phyloP scores from a whole-genome alignment of 2,329 filamentous ascomycete species.

The Aspergillus pseudotamarii region DNA sequence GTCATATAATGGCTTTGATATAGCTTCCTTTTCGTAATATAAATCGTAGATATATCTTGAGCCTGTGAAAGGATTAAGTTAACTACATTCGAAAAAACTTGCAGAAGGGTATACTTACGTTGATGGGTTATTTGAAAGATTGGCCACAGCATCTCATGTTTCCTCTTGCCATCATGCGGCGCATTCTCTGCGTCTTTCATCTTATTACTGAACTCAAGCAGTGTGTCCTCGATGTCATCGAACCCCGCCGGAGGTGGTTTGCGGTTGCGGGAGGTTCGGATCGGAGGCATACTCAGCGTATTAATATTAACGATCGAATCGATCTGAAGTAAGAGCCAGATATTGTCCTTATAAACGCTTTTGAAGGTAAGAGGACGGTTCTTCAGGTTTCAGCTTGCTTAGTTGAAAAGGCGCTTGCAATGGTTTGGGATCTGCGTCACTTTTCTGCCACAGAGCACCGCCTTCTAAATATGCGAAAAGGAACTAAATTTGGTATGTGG shows the following conservation, averaged over 20 bases:
- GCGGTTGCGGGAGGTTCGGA: conserved; percentile 61
- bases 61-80: conserved; percentile 39
- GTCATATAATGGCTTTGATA: conserved; percentile 88
- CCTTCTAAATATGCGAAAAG: conserved; percentile 7
- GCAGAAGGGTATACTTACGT: conserved; percentile 53
- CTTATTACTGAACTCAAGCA: conserved; percentile 68
- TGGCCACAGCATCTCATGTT: conserved; percentile 92
- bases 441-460: conserved; percentile 14
- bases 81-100: background rate
- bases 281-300: conserved; percentile 57
- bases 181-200: conserved; percentile 86
- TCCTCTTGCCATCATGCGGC: conserved; percentile 75
- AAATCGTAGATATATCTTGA: conserved; percentile 94
- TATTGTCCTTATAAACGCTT: background rate
- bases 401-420: too few relatives aligned
- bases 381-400: background rate
- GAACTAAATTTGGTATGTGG: conserved; percentile 1
- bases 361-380: background rate
- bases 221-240: conserved; percentile 69
- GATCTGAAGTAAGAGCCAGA: background rate
- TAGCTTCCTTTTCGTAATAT: conserved; percentile 97
- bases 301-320: conserved; percentile 1
- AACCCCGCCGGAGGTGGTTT: conserved; percentile 69
- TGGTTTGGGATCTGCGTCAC: background rate
- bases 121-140: conserved; percentile 98